These are phyloP conservation scores for Rutstroemia sp. DNA, from an alignment of 2,329 filamentous ascomycete genomes.

Conservation along the genomic window DNA sequence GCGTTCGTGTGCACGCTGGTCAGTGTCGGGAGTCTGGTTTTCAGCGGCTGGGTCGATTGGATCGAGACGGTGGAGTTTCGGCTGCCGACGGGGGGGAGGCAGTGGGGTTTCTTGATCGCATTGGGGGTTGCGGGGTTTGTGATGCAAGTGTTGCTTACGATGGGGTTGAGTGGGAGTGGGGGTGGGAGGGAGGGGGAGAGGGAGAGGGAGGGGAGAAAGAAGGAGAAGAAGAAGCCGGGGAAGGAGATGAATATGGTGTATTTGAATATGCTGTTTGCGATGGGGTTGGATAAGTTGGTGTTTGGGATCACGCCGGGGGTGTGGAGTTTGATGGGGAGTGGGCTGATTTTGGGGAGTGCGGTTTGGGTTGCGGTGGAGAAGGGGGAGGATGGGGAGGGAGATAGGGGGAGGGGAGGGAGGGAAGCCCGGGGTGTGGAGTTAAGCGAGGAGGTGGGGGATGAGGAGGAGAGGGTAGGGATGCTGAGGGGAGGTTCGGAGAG, in stretches of 20 bases:
- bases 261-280: too few relatives aligned
- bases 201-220: too few relatives aligned
- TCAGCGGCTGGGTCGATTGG: neutral
- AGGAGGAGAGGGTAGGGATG: too few relatives aligned
- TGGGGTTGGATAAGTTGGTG: slow-evolving; percentile 24
- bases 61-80: slow-evolving; percentile 38
- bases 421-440: too few relatives aligned
- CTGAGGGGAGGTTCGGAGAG: too few relatives aligned
- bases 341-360: slow-evolving; percentile 26
- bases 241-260: too few relatives aligned
- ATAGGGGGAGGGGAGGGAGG: too few relatives aligned
- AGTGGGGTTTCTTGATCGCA: slow-evolving; percentile 60
- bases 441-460: too few relatives aligned
- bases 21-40: slow-evolving; percentile 30
- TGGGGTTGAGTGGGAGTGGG: too few relatives aligned
- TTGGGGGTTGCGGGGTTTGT: slow-evolving; percentile 53
- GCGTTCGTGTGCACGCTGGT: slow-evolving; percentile 62
- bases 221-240: too few relatives aligned
- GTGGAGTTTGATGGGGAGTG: slow-evolving; percentile 26
- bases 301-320: slow-evolving; percentile 25
- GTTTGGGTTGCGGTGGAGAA: slow-evolving; percentile 27
- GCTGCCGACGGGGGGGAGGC: slow-evolving; percentile 33
- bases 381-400: neutral
- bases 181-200: too few relatives aligned
- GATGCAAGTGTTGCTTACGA: too few relatives aligned